phyloP scores from a whole-genome alignment of 352 stramenopile species.

The Pythium insidiosum region DNA sequence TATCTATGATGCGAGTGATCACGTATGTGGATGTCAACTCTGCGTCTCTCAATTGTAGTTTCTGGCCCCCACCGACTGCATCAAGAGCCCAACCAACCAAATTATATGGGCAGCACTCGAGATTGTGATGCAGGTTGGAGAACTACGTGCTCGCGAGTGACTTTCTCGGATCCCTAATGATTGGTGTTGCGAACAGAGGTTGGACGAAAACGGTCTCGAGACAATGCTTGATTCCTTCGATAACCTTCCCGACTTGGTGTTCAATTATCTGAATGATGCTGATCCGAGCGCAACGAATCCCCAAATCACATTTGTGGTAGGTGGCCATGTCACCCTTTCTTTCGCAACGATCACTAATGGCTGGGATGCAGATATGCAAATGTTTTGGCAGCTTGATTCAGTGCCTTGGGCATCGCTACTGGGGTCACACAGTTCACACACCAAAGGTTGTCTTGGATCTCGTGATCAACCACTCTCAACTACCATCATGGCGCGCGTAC shows the following conservation, averaged over 20 bases:
- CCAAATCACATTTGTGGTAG: conserved; percentile 73
- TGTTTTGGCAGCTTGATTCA: conserved; percentile 70
- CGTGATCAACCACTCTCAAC: conserved; percentile 57
- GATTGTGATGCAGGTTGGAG: conserved; percentile 69
- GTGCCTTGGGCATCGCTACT: conserved; percentile 76
- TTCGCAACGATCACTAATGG: too few relatives aligned
- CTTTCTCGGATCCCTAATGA: too few relatives aligned
- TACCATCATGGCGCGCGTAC: conserved; percentile 57
- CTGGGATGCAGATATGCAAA: conserved; percentile 71
- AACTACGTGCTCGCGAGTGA: background rate
- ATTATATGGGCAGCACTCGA: conserved; percentile 79
- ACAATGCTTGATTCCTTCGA: conserved; percentile 78
- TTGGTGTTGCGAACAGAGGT: conserved; percentile 30
- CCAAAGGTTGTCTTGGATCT: conserved; percentile 57
- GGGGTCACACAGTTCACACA: conserved; percentile 72
- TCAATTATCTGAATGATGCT: conserved; percentile 77
- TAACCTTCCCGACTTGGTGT: conserved; percentile 79
- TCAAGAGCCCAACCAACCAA: conserved; percentile 73
- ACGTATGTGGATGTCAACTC: too few relatives aligned
- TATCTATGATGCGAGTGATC: too few relatives aligned
- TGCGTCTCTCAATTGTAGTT: too few relatives aligned
- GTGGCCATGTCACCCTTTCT: too few relatives aligned
- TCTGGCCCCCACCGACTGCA: conserved; percentile 56
- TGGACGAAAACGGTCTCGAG: conserved; percentile 75
- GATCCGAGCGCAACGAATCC: conserved; percentile 55